Conservation (phyloP, 179 eudicot species). For the Corrigiola litoralis region DNA sequence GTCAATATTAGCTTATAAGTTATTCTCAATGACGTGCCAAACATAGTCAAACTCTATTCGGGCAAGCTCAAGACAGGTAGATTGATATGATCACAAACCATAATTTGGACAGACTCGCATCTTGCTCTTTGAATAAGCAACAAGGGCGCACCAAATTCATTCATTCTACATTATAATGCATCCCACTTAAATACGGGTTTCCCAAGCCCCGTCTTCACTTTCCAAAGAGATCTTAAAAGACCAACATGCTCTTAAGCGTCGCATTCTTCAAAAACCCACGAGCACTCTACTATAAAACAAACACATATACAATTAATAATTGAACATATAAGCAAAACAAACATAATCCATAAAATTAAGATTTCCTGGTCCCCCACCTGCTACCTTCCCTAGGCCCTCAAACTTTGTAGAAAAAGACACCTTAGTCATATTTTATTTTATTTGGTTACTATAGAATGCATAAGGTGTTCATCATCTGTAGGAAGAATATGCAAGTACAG, state of each 20-base stretch:
- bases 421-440: not conserved
- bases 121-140: constrained; percentile 8
- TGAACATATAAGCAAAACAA: constrained; percentile 16
- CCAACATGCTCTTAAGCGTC: constrained; percentile 83
- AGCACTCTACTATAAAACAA: constrained; percentile 38
- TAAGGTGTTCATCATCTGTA: constrained; percentile 12
- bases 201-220: constrained; percentile 34
- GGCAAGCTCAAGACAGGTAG: too few species aligned
- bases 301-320: not conserved
- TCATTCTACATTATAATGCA: not conserved
- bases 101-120: constrained; percentile 1
- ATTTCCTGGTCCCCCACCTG: constrained; percentile 49
- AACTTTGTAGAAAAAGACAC: constrained; percentile 18
- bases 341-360: constrained; percentile 36
- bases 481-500: constrained; percentile 3
- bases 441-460: not conserved
- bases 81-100: too few species aligned
- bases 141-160: not conserved
- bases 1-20: too few species aligned
- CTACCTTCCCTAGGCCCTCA: constrained; percentile 30
- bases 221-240: constrained; percentile 79
- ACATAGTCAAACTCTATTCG: too few species aligned
- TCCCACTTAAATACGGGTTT: constrained; percentile 11
- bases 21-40: too few species aligned
- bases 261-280: constrained; percentile 97